A percentile compares a stretch with the other conserved stretches of the same genome.
phyloP scores from a whole-genome alignment of 257 asterid genomes.

The Solanum acaule region DNA sequence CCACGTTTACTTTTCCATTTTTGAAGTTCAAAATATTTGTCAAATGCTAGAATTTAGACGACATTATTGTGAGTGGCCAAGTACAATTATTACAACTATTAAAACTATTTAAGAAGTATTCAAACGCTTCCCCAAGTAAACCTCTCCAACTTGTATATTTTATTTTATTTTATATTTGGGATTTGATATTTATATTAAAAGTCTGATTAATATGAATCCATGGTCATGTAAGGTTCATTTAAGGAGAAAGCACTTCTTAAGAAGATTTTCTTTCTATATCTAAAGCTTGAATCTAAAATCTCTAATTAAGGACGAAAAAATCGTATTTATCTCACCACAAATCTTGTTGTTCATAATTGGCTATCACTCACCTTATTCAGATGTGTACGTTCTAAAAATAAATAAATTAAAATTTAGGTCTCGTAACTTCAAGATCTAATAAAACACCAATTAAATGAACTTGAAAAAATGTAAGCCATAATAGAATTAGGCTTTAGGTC shows the following conservation, averaged over 20 bases:
- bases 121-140: neutral
- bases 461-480: no score
- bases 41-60: neutral
- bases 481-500: no score
- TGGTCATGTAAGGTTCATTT: neutral
- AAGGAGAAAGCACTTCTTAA: neutral
- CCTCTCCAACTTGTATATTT: neutral
- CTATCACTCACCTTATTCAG: no score
- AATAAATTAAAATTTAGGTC: no score
- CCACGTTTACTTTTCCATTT: neutral
- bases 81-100: neutral
- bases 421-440: no score
- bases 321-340: neutral
- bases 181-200: neutral
- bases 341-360: no score
- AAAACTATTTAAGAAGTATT: neutral
- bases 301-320: fast-evolving
- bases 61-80: neutral
- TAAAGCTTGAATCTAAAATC: neutral
- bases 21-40: neutral
- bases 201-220: fast-evolving
- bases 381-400: no score
- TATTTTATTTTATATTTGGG: neutral
- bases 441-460: no score
- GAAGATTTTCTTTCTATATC: neutral